Conservation (phyloP, 2,329 filamentous ascomycete species). For the Corniculantispora saksenae region DNA sequence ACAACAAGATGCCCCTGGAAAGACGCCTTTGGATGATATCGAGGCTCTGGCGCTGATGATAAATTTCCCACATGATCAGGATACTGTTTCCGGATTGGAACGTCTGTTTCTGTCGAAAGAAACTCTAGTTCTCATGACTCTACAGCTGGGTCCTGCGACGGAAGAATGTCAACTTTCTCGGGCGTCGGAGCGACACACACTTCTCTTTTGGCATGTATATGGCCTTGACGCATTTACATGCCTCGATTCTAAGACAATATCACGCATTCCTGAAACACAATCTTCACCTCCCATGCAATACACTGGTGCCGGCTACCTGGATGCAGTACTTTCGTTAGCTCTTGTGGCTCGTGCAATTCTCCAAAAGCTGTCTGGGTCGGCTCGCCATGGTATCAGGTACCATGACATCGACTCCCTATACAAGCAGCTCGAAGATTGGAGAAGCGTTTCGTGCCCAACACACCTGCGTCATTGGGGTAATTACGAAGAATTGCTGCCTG, state of each 20-base stretch:
- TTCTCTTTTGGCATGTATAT: conserved; percentile 27
- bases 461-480: not conserved
- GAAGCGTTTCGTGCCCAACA: not conserved
- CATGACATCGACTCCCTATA: conserved; percentile 14
- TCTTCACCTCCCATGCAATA: not conserved
- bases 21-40: conserved; percentile 23
- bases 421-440: not conserved
- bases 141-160: not conserved
- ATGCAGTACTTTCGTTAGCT: conserved; percentile 25
- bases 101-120: conserved; percentile 27
- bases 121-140: conserved; percentile 29
- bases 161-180: not conserved
- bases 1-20: conserved; percentile 6
- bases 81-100: conserved; percentile 20
- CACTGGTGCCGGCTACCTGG: conserved; percentile 22
- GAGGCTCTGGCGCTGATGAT: conserved; percentile 27
- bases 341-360: conserved; percentile 23
- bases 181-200: conserved; percentile 20
- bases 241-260: conserved; percentile 24
- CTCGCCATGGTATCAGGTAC: conserved; percentile 17
- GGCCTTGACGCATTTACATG: conserved; percentile 26
- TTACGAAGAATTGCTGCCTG: not conserved
- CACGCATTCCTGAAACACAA: conserved; percentile 22
- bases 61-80: conserved; percentile 21
- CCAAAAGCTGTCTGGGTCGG: conserved; percentile 17